Evolutionary conservation across 257 asterid species (phyloP), one percentile per base, ranked within the genome.

Genomic region (Thymus mandschuricus): DNA sequence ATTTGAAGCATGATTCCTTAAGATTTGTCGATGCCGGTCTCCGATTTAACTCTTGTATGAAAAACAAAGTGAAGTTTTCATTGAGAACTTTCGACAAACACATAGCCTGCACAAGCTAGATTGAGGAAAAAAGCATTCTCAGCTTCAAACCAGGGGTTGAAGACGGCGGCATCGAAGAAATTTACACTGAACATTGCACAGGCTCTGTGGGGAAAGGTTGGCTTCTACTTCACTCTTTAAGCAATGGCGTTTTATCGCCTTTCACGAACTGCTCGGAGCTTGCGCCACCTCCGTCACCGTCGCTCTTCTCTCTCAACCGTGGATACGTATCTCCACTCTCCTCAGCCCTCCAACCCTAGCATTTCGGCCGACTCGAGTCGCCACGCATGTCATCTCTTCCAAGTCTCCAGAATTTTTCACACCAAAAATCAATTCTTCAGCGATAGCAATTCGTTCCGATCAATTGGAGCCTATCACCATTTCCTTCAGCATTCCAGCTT

Each of bases 391-490:
- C 59, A 73, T 62, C 64, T 65, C 35, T 69, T 61, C 52, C 76
- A 71, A 49, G 49, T 73, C 48, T 43, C 71, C 40, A 69, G 64
- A 43, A 50, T 12, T 71, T 60, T 48, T 43, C 65, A 50, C 70
- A 50, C 68, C 13, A 74, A 34, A 64, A 58, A 57, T 46, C 74
- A 46, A 61, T 73, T 54, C 35, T 7, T 56, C 66, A 68, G 43
- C 60, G 73, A 50, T 10, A n/a, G 54, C 64, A 13, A 28, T 41
- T 64, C 78, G 6, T 59, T 66, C 60, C 51, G 79, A 45, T 68
- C 80, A 60, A 68, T 62, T 69, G 81, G 86, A 34, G 67, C 66
- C 34, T 76, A 79, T 61, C 80, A 66, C 68, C 76, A 66, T 30
- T 59, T 77, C 55, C 13, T 78, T 45, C 82, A 66, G 54, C n/a